Base-by-base conservation (phyloP, 805 yeast species). In the Barnettozyma siamensis region DNA sequence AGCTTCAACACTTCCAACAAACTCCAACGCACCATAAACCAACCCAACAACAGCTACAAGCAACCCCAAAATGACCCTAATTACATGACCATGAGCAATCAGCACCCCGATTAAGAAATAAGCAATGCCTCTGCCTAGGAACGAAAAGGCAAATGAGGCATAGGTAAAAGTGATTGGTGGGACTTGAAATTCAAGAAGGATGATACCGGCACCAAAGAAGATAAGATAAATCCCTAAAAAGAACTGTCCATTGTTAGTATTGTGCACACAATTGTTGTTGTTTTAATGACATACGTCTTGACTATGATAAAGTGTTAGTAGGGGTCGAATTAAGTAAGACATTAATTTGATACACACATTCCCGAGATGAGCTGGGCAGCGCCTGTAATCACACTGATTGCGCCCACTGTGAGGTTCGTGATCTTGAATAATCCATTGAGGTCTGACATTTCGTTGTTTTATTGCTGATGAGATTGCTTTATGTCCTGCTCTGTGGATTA, bases 81-180 rank as follows among this genome's bases (percentile, higher is more conserved):
- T 62, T 27, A 72, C 59, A 40, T 79, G 72, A 8, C 76, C 81
- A 40, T 67, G 71, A 20, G 76, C 58, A 33, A 74, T 60, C 35
- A 75, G 54, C 11, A 72, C 56, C 17, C 80, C 79, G 40, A 77
- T 58, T 43, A 75, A 61, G 18, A 73, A 51, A 55, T 78, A 78
- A 46, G 76, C 80, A 16, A 75, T 58, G 20, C 91, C 93, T 50
- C 93, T 72, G 10, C 93, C 91, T n/a, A 82, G 59, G 53, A 78
- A 79, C 12, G 83, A 78, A 58, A 70, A 73, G 54, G 75, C 68
- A 54, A 74, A 83, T 16, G 76, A 76, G 35, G 78, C 84, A 52
- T 76, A 83, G 6, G 75, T 69, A 50, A 76, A 71, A n/a, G 83
- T 72, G 46, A 77, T 75, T 5, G 82, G 72, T 15, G 87, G 68